Evolutionary conservation across 768 basidiomycete genomes (phyloP).

Genomic region (Floccularia luteovirens): DNA sequence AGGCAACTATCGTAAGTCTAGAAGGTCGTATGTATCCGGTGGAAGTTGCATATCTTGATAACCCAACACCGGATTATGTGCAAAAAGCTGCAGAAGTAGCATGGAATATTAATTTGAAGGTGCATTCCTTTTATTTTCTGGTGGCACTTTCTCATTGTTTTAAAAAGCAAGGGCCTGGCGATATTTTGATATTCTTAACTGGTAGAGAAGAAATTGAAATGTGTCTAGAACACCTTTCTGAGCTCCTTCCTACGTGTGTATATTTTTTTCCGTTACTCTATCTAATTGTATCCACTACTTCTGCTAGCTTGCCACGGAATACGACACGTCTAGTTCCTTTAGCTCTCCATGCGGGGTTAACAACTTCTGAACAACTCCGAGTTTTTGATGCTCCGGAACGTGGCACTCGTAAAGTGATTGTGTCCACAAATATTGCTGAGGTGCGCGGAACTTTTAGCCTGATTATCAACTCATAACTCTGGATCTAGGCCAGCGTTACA

Average conservation of each 20-base stretch:
- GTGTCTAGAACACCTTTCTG: slow-evolving; percentile 73
- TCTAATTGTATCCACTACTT: neutral
- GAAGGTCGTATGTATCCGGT: slow-evolving; percentile 96
- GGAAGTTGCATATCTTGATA: slow-evolving; percentile 80
- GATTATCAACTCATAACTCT: neutral
- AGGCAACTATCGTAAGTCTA: slow-evolving; percentile 79
- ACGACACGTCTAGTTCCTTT: slow-evolving; percentile 56
- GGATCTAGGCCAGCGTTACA: slow-evolving; percentile 79
- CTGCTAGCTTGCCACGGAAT: slow-evolving; percentile 39
- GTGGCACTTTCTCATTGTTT: slow-evolving; percentile 5
- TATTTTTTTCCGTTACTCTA: slow-evolving; percentile 2
- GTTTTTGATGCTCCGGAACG: slow-evolving; percentile 76
- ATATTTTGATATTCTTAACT: slow-evolving; percentile 90
- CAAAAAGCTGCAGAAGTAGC: slow-evolving; percentile 75
- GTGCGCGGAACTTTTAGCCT: slow-evolving; percentile 22
- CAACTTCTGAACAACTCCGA: slow-evolving; percentile 79
- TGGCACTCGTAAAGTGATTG: slow-evolving; percentile 81
- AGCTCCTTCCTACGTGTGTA: slow-evolving; percentile 64
- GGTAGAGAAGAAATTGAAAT: slow-evolving; percentile 95
- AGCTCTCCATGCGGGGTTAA: slow-evolving; percentile 84
- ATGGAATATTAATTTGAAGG: slow-evolving; percentile 78
- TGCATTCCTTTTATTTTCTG: slow-evolving; percentile 18
- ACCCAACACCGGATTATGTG: slow-evolving; percentile 77
- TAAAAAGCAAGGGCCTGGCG: slow-evolving; percentile 69
- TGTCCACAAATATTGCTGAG: slow-evolving; percentile 96